These are phyloP conservation scores for Chalciporus piperatus DNA, from an alignment of 768 basidiomycete species.

Conservation along the genomic window DNA sequence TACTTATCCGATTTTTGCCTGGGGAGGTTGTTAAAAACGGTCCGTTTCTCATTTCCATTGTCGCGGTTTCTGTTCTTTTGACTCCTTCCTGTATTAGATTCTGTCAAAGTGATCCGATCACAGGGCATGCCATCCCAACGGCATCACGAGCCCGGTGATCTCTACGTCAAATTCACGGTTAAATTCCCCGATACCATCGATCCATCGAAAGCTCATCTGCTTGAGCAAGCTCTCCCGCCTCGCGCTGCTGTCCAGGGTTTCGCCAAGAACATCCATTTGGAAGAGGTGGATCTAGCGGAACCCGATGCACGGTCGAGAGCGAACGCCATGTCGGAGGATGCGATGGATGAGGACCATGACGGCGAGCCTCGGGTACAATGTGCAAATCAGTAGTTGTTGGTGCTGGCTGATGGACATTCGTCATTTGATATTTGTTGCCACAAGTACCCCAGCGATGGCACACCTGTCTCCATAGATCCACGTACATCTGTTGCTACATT, in stretches of 20 bases:
- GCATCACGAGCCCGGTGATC: slow-evolving; percentile 94
- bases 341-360: slow-evolving; percentile 91
- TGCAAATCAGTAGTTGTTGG: slow-evolving; percentile 68
- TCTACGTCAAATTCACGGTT: slow-evolving; percentile 84
- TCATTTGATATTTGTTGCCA: slow-evolving; percentile 17
- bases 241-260: slow-evolving; percentile 66
- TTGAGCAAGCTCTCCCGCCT: slow-evolving; percentile 85
- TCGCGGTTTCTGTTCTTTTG: neutral
- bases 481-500: slow-evolving; percentile 27
- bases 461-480: slow-evolving; percentile 29
- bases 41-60: slow-evolving; percentile 37
- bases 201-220: slow-evolving; percentile 57
- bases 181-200: slow-evolving; percentile 86
- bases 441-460: slow-evolving; percentile 21
- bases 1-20: slow-evolving; percentile 79
- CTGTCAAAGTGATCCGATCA: slow-evolving; percentile 84
- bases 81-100: slow-evolving; percentile 46
- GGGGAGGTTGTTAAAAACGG: slow-evolving; percentile 94
- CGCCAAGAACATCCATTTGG: slow-evolving; percentile 63
- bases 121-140: slow-evolving; percentile 99
- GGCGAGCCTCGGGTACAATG: slow-evolving; percentile 93
- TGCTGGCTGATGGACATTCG: slow-evolving; percentile 13
- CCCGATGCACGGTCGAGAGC: slow-evolving; percentile 57
- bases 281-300: slow-evolving; percentile 84
- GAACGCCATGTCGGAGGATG: slow-evolving; percentile 58